A percentile compares a stretch with the other conserved stretches of the same genome.
phyloP scores from a whole-genome alignment of 805 yeast species.

The Clavispora carvajalis region DNA sequence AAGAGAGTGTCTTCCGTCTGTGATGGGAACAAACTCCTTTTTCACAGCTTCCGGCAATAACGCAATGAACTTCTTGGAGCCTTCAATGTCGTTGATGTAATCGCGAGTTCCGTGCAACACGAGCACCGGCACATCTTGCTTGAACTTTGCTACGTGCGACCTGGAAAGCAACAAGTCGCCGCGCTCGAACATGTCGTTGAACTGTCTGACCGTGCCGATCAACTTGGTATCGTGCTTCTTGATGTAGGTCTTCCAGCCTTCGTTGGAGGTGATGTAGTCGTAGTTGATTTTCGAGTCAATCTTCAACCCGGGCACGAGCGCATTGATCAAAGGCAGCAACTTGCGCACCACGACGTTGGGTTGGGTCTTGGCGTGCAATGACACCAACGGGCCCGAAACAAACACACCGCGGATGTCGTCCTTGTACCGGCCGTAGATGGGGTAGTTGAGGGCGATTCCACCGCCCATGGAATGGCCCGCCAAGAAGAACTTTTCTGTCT shows the following conservation, averaged over 20 bases:
- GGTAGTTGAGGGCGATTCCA: slow-evolving; percentile 61
- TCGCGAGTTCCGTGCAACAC: slow-evolving; percentile 64
- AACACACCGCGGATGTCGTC: slow-evolving; percentile 43
- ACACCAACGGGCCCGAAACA: slow-evolving; percentile 56
- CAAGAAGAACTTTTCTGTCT: slow-evolving; percentile 41
- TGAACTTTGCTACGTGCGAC: slow-evolving; percentile 30
- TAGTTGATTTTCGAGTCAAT: slow-evolving; percentile 51
- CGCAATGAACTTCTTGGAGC: slow-evolving; percentile 38
- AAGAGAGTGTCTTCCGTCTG: slow-evolving; percentile 41
- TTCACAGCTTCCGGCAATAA: slow-evolving; percentile 29
- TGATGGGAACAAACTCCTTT: slow-evolving; percentile 24
- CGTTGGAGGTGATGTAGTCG: slow-evolving; percentile 52
- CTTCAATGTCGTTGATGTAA: slow-evolving; percentile 49
- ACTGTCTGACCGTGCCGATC: slow-evolving; percentile 51
- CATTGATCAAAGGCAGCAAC: slow-evolving; percentile 35
- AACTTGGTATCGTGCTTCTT: slow-evolving; percentile 31
- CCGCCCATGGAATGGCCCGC: slow-evolving; percentile 85
- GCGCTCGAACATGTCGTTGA: slow-evolving; percentile 56
- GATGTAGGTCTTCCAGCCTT: slow-evolving; percentile 42
- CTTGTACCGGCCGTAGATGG: slow-evolving; percentile 47
- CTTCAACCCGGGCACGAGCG: slow-evolving; percentile 42
- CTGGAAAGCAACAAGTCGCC: slow-evolving; percentile 48
- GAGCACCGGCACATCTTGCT: slow-evolving; percentile 42
- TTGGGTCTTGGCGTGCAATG: slow-evolving; percentile 50
- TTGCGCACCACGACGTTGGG: slow-evolving; percentile 45